Conservation (phyloP, 2,329 filamentous ascomycete species). For the Cladophialophora bantiana region DNA sequence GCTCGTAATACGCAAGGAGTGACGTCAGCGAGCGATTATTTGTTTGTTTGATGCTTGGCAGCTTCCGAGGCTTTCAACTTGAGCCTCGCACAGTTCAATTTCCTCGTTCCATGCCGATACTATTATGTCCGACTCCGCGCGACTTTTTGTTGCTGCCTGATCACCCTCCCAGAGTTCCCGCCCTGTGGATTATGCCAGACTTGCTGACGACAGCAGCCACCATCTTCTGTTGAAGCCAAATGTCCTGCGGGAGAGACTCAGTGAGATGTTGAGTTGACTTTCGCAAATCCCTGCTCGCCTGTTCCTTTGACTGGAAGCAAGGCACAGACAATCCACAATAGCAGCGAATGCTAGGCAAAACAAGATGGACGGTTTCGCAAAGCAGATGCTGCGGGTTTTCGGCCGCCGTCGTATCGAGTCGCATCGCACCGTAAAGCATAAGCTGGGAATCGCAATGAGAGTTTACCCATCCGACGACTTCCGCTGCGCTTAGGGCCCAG, state of each 20-base stretch:
- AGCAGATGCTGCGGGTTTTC: slow-evolving; percentile 15
- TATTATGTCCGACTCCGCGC: not conserved
- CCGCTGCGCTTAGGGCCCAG: slow-evolving; percentile 18
- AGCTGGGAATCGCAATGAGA: not conserved
- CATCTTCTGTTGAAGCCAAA: not conserved
- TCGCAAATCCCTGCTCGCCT: not conserved
- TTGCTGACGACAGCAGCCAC: not conserved
- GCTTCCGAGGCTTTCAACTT: not conserved
- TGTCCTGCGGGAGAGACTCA: not conserved
- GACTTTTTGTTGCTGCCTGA: slow-evolving; percentile 4
- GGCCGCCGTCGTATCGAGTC: not conserved
- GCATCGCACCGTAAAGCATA: slow-evolving; percentile 2
- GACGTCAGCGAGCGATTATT: not conserved
- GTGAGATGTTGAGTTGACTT: not conserved
- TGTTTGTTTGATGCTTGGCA: not conserved
- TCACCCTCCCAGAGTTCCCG: not conserved
- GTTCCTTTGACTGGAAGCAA: not conserved
- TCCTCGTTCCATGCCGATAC: not conserved
- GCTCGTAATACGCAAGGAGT: not conserved
- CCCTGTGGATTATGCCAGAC: not conserved
- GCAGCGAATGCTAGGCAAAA: not conserved
- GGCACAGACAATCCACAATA: not conserved
- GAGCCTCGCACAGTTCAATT: not conserved
- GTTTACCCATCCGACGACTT: slow-evolving; percentile 26
- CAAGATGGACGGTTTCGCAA: not conserved